These are phyloP conservation scores for Coniochaeta ligniaria DNA, from an alignment of 2,329 filamentous ascomycete species.

Conservation along the genomic window DNA sequence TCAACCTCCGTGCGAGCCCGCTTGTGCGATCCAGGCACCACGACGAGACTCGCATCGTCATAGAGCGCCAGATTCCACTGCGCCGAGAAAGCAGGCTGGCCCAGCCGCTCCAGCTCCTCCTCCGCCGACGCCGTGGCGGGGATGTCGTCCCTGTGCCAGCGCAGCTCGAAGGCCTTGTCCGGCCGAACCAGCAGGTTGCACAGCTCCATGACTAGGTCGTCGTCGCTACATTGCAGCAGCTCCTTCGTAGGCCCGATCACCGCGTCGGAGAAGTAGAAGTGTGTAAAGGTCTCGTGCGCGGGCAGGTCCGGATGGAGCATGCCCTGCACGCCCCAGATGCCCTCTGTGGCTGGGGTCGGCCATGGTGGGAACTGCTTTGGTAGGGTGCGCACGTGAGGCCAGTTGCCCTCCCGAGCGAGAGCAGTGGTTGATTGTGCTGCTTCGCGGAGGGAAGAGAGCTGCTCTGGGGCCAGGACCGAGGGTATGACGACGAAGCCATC, in stretches of 20 bases:
- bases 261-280: constrained; percentile 63
- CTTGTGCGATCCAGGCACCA: constrained; percentile 70
- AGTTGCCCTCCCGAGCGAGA: constrained; percentile 61
- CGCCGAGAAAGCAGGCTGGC: constrained; percentile 60
- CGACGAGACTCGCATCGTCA: constrained; percentile 64
- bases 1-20: constrained; percentile 65
- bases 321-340: constrained; percentile 89
- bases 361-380: constrained; percentile 91
- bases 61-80: constrained; percentile 85
- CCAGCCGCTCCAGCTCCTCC: constrained; percentile 58
- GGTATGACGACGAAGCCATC: constrained; percentile 74
- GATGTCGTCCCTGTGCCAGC: constrained; percentile 85
- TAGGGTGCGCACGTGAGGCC: constrained; percentile 77
- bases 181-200: constrained; percentile 81
- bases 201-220: constrained; percentile 74
- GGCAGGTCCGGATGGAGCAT: constrained; percentile 68
- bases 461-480: constrained; percentile 47
- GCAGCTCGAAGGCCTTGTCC: constrained; percentile 60
- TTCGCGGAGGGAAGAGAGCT: constrained; percentile 52
- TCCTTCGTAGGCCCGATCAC: constrained; percentile 58
- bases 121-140: constrained; percentile 55
- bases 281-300: constrained; percentile 52
- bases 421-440: constrained; percentile 51
- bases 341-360: constrained; percentile 48
- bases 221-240: constrained; percentile 49